Evolutionary conservation across 148 eudicot genomes (phyloP), one percentile per base, ranked within the genome.

Genomic region (Rhododendron molle): DNA sequence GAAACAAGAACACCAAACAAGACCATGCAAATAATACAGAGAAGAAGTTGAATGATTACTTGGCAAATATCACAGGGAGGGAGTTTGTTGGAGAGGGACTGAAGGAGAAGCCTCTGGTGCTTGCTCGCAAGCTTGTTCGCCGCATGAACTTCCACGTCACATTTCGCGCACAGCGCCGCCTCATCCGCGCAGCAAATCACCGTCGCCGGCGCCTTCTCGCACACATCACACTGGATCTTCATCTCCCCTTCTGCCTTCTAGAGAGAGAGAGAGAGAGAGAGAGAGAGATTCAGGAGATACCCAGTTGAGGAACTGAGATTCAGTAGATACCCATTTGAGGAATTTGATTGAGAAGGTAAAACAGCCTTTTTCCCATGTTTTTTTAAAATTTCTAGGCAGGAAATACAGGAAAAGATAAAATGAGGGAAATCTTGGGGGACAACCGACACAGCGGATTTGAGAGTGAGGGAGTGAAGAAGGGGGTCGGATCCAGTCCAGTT

Each of bases 121-220:
- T 97, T 97, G 89, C 98, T 94, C 28, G 99, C 98, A 44, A 97
- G 94, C 91, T 97, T 97, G 79, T 97, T 97, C 8, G 99, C 99
- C 2, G 99, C 98, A 87, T 97, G 99, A 54, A 97, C 94, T 89
- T 97, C 95, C 11, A 89, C 86, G 67, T 97, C 99, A 86, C 99
- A 97, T 78, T 91, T 93, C 0, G 89, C 94, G 85, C 99, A 97
- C 85, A 97, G 80, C 2, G 98, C 99, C 7, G 99, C 99, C 85
- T 97, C 99, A 87, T 96, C 98, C 0, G 99, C 99, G 86, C 99
- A 96, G 85, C 99, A 97, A 15, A 97, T 94, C 83, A 97, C 91
- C 4, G 95, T 95, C 78, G 99, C 99, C 32, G 86, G 91, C 77
- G 93, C 92, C 60, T 87, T 90, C 89, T 92, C 94, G 83, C 94